These are phyloP conservation scores for Thalassiosira exigua DNA, from an alignment of 352 stramenopile genomes.

Conservation along the genomic window DNA sequence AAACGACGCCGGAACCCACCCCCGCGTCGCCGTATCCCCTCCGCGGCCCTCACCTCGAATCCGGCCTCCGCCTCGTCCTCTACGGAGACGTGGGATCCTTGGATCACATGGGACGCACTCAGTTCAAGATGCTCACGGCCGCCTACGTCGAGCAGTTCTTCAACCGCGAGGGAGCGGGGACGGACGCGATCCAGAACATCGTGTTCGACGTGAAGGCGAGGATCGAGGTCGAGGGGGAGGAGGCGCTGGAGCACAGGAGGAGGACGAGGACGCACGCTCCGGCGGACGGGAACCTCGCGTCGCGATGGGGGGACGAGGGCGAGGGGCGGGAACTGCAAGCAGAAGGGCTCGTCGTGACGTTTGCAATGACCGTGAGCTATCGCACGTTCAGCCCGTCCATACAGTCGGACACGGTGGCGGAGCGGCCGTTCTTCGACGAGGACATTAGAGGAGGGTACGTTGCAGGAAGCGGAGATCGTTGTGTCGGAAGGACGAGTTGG, in stretches of 20 bases:
- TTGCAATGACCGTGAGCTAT: slow-evolving; percentile 41
- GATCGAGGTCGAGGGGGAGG: slow-evolving; percentile 32
- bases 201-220: slow-evolving; percentile 38
- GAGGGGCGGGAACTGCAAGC: slow-evolving; percentile 11
- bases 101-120: slow-evolving; percentile 33
- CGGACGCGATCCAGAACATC: slow-evolving; percentile 55
- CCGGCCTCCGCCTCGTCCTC: slow-evolving; percentile 35
- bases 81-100: slow-evolving; percentile 37
- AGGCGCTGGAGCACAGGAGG: slow-evolving; percentile 6
- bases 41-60: slow-evolving; percentile 30
- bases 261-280: not conserved
- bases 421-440: slow-evolving; percentile 48
- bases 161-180: slow-evolving; percentile 34
- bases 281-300: too few relatives aligned
- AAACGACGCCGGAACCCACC: slow-evolving; percentile 13
- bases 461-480: too few relatives aligned
- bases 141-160: slow-evolving; percentile 54
- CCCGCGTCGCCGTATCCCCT: slow-evolving; percentile 26
- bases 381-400: slow-evolving; percentile 26
- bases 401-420: slow-evolving; percentile 30
- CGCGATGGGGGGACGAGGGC: too few relatives aligned
- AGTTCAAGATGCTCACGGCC: slow-evolving; percentile 48
- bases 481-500: too few relatives aligned
- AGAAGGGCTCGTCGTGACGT: slow-evolving; percentile 31
- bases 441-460: slow-evolving; percentile 21